phyloP scores from a whole-genome alignment of 768 basidiomycete genomes.

The Lactarius quietus region DNA sequence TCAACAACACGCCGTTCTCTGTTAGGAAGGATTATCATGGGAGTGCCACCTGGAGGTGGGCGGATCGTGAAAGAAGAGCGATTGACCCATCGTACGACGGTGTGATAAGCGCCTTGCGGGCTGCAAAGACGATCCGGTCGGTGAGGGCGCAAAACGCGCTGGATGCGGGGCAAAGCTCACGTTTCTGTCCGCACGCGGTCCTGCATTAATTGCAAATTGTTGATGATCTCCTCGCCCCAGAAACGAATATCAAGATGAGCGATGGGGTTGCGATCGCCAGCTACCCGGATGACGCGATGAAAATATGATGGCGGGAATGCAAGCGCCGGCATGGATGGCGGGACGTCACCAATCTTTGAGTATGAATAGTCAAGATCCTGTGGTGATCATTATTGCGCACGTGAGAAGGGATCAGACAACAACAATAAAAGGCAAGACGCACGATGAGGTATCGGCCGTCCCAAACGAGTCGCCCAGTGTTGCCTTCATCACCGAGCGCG shows the following conservation, averaged over 20 bases:
- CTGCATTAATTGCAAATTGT: slow-evolving; percentile 71
- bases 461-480: slow-evolving; percentile 80
- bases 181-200: slow-evolving; percentile 77
- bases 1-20: slow-evolving; percentile 48
- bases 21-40: slow-evolving; percentile 30
- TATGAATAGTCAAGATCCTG: slow-evolving; percentile 87
- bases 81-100: slow-evolving; percentile 82
- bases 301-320: slow-evolving; percentile 88
- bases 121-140: slow-evolving; percentile 36
- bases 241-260: slow-evolving; percentile 70
- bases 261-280: slow-evolving; percentile 44
- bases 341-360: slow-evolving; percentile 69
- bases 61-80: slow-evolving; percentile 73
- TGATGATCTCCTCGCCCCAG: slow-evolving; percentile 75
- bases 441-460: slow-evolving; percentile 88
- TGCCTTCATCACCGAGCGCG: slow-evolving; percentile 82
- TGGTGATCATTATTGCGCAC: neutral
- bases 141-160: slow-evolving; percentile 14
- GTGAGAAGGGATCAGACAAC: neutral
- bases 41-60: slow-evolving; percentile 39
- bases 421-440: slow-evolving; percentile 36
- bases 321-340: slow-evolving; percentile 73
- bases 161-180: slow-evolving; percentile 44
- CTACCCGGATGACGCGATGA: slow-evolving; percentile 72
- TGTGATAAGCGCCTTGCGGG: slow-evolving; percentile 75